These are phyloP conservation scores for Leccinum incarnatum DNA, from an alignment of 768 basidiomycete genomes.

Conservation along the genomic window DNA sequence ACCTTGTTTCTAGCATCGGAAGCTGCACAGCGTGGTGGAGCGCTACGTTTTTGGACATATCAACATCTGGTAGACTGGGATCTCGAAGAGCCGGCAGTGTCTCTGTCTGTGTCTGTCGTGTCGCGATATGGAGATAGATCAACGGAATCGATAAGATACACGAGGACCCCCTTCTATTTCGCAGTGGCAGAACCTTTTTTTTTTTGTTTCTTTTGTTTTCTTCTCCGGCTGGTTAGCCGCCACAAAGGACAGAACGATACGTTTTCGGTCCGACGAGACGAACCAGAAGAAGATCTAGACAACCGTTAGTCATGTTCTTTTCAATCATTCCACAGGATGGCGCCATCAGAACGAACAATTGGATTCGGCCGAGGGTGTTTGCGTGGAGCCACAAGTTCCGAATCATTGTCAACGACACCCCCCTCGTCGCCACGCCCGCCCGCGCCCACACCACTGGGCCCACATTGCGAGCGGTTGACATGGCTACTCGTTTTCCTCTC, in stretches of 20 bases:
- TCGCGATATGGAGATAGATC: conserved; percentile 14
- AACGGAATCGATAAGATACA: conserved; percentile 22
- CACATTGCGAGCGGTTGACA: not conserved
- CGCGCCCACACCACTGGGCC: not conserved
- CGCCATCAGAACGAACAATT: not conserved
- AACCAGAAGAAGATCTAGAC: conserved; percentile 1
- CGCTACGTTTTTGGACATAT: conserved; percentile 8
- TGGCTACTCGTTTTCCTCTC: not conserved
- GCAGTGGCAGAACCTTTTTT: conserved; percentile 1
- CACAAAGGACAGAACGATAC: not conserved
- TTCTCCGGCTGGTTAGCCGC: not conserved
- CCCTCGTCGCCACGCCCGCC: not conserved
- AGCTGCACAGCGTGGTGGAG: conserved; percentile 1
- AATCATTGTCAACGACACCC: not conserved
- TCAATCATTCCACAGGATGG: not conserved
- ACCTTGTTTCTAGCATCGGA: conserved; percentile 2
- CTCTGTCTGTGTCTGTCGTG: not conserved
- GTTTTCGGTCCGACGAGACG: not conserved
- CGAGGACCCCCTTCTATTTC: conserved; percentile 3
- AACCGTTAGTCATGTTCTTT: conserved; percentile 1
- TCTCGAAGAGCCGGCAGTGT: conserved; percentile 10
- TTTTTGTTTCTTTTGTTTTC: not conserved
- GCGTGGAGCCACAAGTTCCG: not conserved
- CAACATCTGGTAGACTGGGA: conserved; percentile 6
- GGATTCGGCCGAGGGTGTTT: not conserved